Evolutionary conservation across 495 filamentous ascomycete species (phyloP).

Genomic region (Lichina pygmaea): DNA sequence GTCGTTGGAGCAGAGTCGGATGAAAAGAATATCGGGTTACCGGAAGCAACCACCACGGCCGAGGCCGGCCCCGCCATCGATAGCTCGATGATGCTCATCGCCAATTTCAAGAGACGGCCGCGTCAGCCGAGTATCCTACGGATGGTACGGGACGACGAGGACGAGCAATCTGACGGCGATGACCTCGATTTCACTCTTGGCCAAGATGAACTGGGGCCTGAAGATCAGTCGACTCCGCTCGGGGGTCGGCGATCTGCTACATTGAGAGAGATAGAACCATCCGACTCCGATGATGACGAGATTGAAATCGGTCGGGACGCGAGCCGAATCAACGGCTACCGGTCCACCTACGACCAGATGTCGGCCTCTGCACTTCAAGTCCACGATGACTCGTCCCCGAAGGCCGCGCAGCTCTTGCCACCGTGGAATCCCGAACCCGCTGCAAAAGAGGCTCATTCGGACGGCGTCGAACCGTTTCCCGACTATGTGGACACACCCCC

Average conservation of each 20-base stretch:
- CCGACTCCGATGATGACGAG: neutral
- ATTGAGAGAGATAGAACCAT: neutral
- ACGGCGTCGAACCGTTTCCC: no score
- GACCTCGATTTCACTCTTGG: conserved; percentile 33
- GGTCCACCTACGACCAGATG: no score
- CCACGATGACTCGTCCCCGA: no score
- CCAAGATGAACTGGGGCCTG: conserved; percentile 26
- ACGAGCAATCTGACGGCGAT: conserved; percentile 27
- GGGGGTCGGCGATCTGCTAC: conserved; percentile 12
- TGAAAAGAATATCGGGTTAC: neutral
- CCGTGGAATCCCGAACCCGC: no score
- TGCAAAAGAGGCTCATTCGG: no score
- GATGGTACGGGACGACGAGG: conserved; percentile 25
- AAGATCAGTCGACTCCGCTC: conserved; percentile 40
- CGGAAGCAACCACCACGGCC: neutral
- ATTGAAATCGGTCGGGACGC: neutral
- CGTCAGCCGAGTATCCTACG: conserved; percentile 42
- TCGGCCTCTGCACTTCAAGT: no score
- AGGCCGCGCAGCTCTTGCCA: no score
- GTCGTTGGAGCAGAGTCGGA: neutral
- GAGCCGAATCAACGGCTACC: no score
- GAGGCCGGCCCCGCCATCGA: conserved; percentile 23
- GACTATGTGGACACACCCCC: no score
- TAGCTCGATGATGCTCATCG: conserved; percentile 20
- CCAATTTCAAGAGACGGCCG: conserved; percentile 34